phyloP scores from a whole-genome alignment of 345 rosid species.

The Pugionium dolabratum region DNA sequence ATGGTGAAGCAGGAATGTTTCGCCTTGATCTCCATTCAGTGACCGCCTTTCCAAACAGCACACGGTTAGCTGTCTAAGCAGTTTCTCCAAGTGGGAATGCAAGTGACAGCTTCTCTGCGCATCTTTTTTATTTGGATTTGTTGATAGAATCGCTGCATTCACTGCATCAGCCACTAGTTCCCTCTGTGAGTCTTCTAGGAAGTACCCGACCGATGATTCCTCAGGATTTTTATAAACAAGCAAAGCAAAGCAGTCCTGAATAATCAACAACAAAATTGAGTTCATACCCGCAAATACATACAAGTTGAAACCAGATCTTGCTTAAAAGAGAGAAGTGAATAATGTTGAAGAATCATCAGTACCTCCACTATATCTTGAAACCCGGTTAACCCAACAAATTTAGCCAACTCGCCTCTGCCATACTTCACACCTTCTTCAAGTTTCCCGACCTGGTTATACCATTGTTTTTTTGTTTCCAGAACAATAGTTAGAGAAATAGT shows the following conservation, averaged over 20 bases:
- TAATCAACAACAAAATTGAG: conserved; percentile 1
- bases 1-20: conserved; percentile 66
- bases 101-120: conserved; percentile 43
- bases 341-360: neutral
- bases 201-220: conserved; percentile 69
- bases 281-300: conserved; percentile 1
- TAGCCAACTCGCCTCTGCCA: conserved; percentile 74
- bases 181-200: conserved; percentile 72
- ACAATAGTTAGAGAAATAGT: too few relatives aligned
- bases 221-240: conserved; percentile 74
- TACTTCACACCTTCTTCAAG: conserved; percentile 76
- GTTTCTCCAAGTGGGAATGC: conserved; percentile 69
- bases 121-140: conserved; percentile 66
- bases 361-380: conserved; percentile 77
- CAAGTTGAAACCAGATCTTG: too few relatives aligned
- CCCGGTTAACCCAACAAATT: conserved; percentile 56
- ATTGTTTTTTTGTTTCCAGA: too few relatives aligned
- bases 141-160: conserved; percentile 72
- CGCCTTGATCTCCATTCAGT: conserved; percentile 78
- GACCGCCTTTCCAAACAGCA: conserved; percentile 77
- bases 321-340: too few relatives aligned
- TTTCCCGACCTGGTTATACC: conserved; percentile 56
- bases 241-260: conserved; percentile 81
- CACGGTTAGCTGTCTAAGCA: conserved; percentile 77
- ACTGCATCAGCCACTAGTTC: conserved; percentile 89